Evolutionary conservation across 2,329 filamentous ascomycete genomes (phyloP).

Genomic region (Fusarium haematococcum): DNA sequence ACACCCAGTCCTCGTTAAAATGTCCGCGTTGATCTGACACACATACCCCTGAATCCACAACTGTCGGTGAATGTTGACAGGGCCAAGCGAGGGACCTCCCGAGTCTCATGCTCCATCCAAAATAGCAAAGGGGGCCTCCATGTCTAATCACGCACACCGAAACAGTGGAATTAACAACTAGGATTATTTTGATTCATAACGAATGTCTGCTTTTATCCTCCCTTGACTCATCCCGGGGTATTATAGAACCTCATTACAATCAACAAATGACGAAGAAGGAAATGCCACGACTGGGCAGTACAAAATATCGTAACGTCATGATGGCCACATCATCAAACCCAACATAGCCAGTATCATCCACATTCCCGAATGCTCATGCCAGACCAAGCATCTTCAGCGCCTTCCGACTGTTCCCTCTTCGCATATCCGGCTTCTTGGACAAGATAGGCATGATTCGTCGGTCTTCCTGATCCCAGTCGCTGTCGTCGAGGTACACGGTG

Average conservation of each 20-base stretch:
- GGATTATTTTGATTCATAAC: conserved; percentile 23
- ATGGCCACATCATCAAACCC: conserved; percentile 6
- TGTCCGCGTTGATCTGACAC: not conserved
- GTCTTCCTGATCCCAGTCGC: conserved; percentile 61
- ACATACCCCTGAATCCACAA: not conserved
- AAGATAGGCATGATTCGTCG: conserved; percentile 65
- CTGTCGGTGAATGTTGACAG: not conserved
- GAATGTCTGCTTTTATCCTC: conserved; percentile 13
- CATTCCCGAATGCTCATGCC: conserved; percentile 36
- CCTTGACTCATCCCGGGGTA: conserved; percentile 4
- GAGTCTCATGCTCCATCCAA: not conserved
- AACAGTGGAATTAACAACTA: conserved; percentile 5
- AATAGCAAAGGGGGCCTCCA: not conserved
- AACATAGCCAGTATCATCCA: not conserved
- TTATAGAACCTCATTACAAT: conserved; percentile 8
- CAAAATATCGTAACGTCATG: conserved; percentile 37
- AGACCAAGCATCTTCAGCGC: conserved; percentile 66
- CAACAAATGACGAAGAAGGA: conserved; percentile 22
- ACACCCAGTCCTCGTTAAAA: not conserved
- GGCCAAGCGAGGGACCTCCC: not conserved
- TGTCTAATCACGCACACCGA: not conserved
- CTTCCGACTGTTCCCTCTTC: conserved; percentile 61
- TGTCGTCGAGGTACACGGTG: conserved; percentile 54
- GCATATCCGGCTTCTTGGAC: conserved; percentile 49
- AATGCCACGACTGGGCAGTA: conserved; percentile 21